These are phyloP conservation scores for Chaetomiaceae sp. DNA, from an alignment of 2,329 filamentous ascomycete species.

Conservation along the genomic window DNA sequence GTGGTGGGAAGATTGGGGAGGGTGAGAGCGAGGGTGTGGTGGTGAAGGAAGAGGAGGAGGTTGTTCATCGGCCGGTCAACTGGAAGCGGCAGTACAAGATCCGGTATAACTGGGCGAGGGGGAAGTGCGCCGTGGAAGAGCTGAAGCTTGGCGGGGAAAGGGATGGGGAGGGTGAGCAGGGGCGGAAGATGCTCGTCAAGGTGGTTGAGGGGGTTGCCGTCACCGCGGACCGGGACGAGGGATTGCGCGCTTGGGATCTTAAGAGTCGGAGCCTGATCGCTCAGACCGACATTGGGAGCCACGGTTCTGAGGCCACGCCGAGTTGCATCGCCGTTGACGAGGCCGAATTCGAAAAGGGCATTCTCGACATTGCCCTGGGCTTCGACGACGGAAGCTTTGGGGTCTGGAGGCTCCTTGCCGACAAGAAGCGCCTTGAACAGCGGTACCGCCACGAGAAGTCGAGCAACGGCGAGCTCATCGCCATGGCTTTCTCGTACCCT, in stretches of 20 bases:
- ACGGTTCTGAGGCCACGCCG: constrained; percentile 38
- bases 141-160: constrained; percentile 45
- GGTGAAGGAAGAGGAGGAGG: constrained; percentile 25
- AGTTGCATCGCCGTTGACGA: constrained; percentile 65
- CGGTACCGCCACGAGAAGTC: constrained; percentile 59
- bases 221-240: constrained; percentile 65
- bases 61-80: constrained; percentile 48
- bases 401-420: constrained; percentile 58
- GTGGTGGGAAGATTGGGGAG: neutral
- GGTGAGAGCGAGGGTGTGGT: neutral
- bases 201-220: constrained; percentile 73
- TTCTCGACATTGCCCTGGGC: constrained; percentile 61
- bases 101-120: constrained; percentile 84
- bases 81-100: constrained; percentile 90
- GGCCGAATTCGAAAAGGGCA: constrained; percentile 37
- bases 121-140: constrained; percentile 75
- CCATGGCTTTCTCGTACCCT: constrained; percentile 67
- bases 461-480: constrained; percentile 61
- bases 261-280: constrained; percentile 60
- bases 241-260: constrained; percentile 75
- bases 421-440: constrained; percentile 39
- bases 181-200: constrained; percentile 65
- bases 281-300: constrained; percentile 34
- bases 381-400: constrained; percentile 69
- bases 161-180: constrained; percentile 37